phyloP scores from a whole-genome alignment of 2,329 filamentous ascomycete genomes.

The Colletotrichum acutatum region DNA sequence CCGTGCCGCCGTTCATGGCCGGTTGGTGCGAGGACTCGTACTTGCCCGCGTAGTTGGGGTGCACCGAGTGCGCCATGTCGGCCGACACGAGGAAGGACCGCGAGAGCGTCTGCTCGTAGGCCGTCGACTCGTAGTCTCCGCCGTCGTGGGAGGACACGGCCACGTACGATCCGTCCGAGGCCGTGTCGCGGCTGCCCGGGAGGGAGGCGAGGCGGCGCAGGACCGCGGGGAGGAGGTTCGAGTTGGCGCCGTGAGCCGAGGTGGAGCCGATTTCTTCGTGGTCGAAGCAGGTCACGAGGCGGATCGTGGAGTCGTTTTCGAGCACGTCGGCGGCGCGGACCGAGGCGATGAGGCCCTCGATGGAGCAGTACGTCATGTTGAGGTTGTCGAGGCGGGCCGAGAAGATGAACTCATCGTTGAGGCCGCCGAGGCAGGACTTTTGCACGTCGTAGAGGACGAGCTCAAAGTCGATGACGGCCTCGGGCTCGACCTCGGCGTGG shows the following conservation, averaged over 20 bases:
- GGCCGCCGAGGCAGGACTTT: conserved; percentile 85
- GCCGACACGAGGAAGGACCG: conserved; percentile 95
- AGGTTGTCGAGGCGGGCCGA: conserved; percentile 96
- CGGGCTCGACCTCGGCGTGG: conserved; percentile 76
- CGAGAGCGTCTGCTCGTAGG: conserved; percentile 91
- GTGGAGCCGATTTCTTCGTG: conserved; percentile 97
- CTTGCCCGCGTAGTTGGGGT: conserved; percentile 93
- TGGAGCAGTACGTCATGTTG: conserved; percentile 94
- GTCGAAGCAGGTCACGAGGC: conserved; percentile 94
- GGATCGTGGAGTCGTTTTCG: conserved; percentile 82
- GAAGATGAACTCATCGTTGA: conserved; percentile 95
- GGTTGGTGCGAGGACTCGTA: conserved; percentile 93
- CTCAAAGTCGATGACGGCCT: conserved; percentile 91
- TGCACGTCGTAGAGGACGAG: conserved; percentile 97
- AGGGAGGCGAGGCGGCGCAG: conserved; percentile 87
- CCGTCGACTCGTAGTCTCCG: conserved; percentile 72
- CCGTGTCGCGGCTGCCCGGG: conserved; percentile 65
- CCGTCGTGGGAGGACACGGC: conserved; percentile 62
- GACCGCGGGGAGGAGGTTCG: conserved; percentile 88
- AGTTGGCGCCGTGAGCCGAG: conserved; percentile 93
- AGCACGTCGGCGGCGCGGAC: conserved; percentile 72
- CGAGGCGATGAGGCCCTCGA: conserved; percentile 86
- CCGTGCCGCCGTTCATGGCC: conserved; percentile 94
- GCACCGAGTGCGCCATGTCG: conserved; percentile 96
- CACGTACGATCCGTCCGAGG: conserved; percentile 72